A percentile compares a stretch with the other conserved stretches of the same genome.
Evolutionary conservation across 345 rosid genomes (phyloP).

Genomic region (Camelina neglecta): DNA sequence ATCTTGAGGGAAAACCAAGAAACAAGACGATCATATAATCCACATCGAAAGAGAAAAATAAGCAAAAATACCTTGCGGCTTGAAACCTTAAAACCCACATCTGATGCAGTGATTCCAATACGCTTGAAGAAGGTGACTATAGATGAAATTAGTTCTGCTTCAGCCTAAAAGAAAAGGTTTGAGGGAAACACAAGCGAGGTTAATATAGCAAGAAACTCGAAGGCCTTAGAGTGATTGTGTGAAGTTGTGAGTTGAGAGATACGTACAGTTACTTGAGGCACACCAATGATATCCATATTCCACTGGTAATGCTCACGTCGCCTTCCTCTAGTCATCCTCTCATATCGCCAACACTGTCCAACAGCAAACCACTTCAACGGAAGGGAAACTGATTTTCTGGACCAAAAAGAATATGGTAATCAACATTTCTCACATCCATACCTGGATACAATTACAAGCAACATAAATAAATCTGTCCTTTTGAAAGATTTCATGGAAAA

Average conservation of each 20-base stretch:
- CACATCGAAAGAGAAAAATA: slow-evolving; percentile 5
- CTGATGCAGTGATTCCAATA: slow-evolving; percentile 80
- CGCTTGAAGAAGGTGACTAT: slow-evolving; percentile 79
- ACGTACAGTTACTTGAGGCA: slow-evolving; percentile 80
- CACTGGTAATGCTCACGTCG: slow-evolving; percentile 98
- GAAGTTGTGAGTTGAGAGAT: slow-evolving; percentile 25
- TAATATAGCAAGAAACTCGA: slow-evolving; percentile 15
- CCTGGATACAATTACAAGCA: slow-evolving; percentile 59
- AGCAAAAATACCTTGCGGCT: slow-evolving; percentile 78
- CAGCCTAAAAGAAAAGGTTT: slow-evolving; percentile 59
- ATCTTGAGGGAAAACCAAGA: neutral
- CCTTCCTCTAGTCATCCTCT: slow-evolving; percentile 96
- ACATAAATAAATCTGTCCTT: slow-evolving; percentile 32
- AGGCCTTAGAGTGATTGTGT: neutral
- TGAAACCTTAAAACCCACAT: slow-evolving; percentile 91
- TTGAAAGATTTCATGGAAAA: neutral
- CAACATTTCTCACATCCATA: slow-evolving; percentile 64
- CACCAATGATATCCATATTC: slow-evolving; percentile 99
- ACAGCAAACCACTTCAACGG: slow-evolving; percentile 97
- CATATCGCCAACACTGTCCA: slow-evolving; percentile 98
- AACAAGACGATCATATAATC: slow-evolving; percentile 7
- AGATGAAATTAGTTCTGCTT: slow-evolving; percentile 92
- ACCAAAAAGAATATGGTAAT: slow-evolving; percentile 65
- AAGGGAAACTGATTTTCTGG: slow-evolving; percentile 85
- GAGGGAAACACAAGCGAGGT: neutral